Base-by-base conservation (phyloP, 495 filamentous ascomycete species). In the Clohesyomyces aquaticus region DNA sequence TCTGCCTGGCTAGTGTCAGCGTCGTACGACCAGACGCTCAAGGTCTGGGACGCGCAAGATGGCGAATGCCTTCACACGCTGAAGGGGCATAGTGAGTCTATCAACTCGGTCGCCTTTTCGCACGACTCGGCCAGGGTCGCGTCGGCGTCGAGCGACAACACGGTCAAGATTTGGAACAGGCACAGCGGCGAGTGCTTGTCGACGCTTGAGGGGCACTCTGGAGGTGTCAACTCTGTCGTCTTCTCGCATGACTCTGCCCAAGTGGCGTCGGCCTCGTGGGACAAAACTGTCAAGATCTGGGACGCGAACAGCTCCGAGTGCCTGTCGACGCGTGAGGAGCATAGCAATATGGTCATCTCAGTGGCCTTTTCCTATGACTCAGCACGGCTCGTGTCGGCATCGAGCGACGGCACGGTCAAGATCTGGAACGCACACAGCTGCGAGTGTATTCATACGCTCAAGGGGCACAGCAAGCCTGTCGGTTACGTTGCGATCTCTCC, bases 271-370 rank as follows among this genome's bases (percentile, higher is more conserved):
- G 27, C 2, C 9, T 41, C n/a, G n/a, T n/a, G n/a, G n/a, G n/a
- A n/a, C n/a, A n/a, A n/a, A n/a, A n/a, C n/a, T n/a, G n/a, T n/a
- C n/a, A n/a, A n/a, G n/a, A n/a, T n/a, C n/a, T n/a, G n/a, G n/a
- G n/a, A n/a, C n/a, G n/a, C n/a, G n/a, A n/a, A n/a, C n/a, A n/a
- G n/a, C n/a, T n/a, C n/a, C n/a, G 18, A 55, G 71, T 23, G 41
- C 61, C 10, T 61, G 66, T 53, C 65, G 46, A 76, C 61, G 21
- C 69, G 73, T 16, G 63, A 72, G 53, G 71, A 72, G 16, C 71
- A 75, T 72, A 65, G 51, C 49, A 43, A 25, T 42, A 16, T 1
- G 4, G 35, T 55, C 41, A 1, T 4, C 1, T 63, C 64, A 26
- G 51, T 67, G 19, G 52, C 59, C 50, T 67, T 67, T 51, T 67